A percentile compares a stretch with the other conserved stretches of the same genome.
Conservation (phyloP, 2,329 filamentous ascomycete genomes). For the Talaromyces piceae region DNA sequence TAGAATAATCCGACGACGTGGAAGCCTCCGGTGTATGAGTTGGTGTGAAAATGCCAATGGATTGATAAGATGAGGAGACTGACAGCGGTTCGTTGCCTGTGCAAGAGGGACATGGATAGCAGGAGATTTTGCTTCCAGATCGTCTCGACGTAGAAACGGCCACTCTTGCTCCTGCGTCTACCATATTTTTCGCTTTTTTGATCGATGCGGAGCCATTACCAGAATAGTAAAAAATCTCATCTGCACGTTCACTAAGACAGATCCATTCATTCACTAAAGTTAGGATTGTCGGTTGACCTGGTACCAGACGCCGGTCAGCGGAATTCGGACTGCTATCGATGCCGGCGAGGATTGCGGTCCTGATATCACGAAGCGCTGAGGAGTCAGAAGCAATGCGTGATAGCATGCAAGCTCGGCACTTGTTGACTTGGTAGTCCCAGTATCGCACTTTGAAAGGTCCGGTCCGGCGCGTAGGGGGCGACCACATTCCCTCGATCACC, state of each 20-base stretch:
- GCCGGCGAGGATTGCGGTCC: slow-evolving; percentile 1
- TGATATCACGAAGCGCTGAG: slow-evolving; percentile 21
- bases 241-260: slow-evolving; percentile 9
- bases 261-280: slow-evolving; percentile 25
- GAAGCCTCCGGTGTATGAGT: not conserved
- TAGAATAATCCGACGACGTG: not conserved
- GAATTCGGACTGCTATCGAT: not conserved
- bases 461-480: slow-evolving; percentile 5
- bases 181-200: not conserved
- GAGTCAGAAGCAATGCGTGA: slow-evolving; percentile 22
- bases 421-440: slow-evolving; percentile 23
- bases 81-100: not conserved
- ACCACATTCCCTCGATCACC: slow-evolving; percentile 9
- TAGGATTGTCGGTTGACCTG: slow-evolving; percentile 19
- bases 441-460: slow-evolving; percentile 9
- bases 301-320: slow-evolving; percentile 1
- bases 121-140: not conserved
- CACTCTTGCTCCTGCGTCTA: not conserved
- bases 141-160: not conserved
- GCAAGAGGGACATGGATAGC: not conserved
- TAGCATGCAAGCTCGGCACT: slow-evolving; percentile 33
- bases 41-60: not conserved
- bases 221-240: not conserved
- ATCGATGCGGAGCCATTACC: not conserved
- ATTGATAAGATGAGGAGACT: not conserved